phyloP scores from a whole-genome alignment of 768 basidiomycete species.

The Mycena belliarum region DNA sequence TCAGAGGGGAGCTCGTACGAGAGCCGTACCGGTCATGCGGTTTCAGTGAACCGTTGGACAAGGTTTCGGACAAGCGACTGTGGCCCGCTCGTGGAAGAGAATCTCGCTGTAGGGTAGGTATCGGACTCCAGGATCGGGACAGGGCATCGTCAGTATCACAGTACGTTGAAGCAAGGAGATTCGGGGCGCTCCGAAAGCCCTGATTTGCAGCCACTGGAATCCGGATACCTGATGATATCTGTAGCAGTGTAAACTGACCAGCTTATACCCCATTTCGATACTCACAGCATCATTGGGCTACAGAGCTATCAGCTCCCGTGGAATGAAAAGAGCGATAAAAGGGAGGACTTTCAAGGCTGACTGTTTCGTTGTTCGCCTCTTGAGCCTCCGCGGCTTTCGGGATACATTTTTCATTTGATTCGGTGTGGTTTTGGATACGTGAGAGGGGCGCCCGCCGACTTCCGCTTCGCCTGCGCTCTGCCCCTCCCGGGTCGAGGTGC shows the following conservation, averaged over 20 bases:
- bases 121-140: constrained; percentile 14
- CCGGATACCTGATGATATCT: background rate
- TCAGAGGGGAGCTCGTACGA: background rate
- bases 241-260: background rate
- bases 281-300: constrained; percentile 5
- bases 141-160: background rate
- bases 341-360: background rate
- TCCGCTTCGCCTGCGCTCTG: constrained; percentile 4
- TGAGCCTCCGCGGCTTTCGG: constrained; percentile 8
- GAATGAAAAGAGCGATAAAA: background rate
- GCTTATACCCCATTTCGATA: background rate
- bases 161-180: background rate
- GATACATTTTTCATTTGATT: background rate
- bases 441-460: background rate
- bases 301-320: background rate
- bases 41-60: constrained; percentile 7
- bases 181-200: constrained; percentile 8
- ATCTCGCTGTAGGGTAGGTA: background rate
- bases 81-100: background rate
- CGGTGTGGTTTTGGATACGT: background rate
- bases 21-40: constrained; percentile 5
- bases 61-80: constrained; percentile 2
- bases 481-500: constrained; percentile 20
- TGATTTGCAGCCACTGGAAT: background rate
- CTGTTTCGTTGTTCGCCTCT: background rate